These are phyloP conservation scores for Didymella keratinophila DNA, from an alignment of 2,329 filamentous ascomycete species.

Conservation along the genomic window DNA sequence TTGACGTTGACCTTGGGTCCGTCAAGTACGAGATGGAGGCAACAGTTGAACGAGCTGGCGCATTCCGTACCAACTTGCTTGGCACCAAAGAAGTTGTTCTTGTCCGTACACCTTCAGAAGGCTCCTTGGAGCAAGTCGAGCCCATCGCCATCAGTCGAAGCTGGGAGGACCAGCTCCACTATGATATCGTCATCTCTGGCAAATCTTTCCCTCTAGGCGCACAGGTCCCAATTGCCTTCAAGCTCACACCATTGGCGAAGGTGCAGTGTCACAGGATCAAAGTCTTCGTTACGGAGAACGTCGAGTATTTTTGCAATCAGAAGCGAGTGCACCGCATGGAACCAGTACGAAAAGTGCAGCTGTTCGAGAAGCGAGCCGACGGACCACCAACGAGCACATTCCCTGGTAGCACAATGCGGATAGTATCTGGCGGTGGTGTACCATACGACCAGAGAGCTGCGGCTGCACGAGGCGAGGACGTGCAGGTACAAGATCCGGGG, in stretches of 20 bases:
- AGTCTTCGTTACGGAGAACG: constrained; percentile 87
- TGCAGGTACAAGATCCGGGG: constrained; percentile 62
- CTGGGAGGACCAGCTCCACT: constrained; percentile 95
- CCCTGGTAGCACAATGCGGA: constrained; percentile 76
- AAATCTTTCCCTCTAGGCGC: constrained; percentile 92
- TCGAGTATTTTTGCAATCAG: constrained; percentile 89
- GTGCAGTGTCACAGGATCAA: constrained; percentile 93
- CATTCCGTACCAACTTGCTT: constrained; percentile 87
- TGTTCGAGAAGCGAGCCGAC: constrained; percentile 89
- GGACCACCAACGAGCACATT: constrained; percentile 76
- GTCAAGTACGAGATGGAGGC: constrained; percentile 91
- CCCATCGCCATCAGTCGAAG: constrained; percentile 92
- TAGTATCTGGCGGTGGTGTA: constrained; percentile 82
- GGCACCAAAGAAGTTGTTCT: constrained; percentile 83
- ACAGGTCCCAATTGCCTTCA: constrained; percentile 91
- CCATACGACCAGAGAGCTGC: constrained; percentile 67
- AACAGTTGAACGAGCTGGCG: constrained; percentile 82
- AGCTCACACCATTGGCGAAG: constrained; percentile 89
- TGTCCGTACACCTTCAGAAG: constrained; percentile 84
- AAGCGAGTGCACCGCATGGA: constrained; percentile 86
- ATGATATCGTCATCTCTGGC: constrained; percentile 94
- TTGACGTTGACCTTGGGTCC: constrained; percentile 83
- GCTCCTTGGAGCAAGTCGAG: constrained; percentile 88
- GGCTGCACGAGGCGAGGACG: constrained; percentile 63
- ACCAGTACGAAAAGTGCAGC: constrained; percentile 79